Conservation (phyloP, 345 rosid species). For the Eucalyptus caleyi region DNA sequence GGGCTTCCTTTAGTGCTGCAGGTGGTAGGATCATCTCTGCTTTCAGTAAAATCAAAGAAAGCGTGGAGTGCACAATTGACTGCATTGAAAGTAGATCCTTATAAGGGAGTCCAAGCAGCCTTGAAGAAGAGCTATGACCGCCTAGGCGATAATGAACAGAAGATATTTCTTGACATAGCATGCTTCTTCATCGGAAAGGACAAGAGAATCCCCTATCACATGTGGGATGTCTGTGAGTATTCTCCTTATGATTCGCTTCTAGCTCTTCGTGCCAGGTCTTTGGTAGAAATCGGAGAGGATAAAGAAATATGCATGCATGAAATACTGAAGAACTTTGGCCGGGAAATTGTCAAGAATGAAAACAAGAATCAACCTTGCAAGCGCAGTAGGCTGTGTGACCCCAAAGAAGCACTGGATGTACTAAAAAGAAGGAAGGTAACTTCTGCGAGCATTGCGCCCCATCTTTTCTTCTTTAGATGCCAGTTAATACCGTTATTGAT, state of each 20-base stretch:
- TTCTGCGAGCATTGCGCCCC: too few species aligned
- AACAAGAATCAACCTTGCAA: not conserved
- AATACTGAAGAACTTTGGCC: not conserved
- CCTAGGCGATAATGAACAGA: too few species aligned
- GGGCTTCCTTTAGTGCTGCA: not conserved
- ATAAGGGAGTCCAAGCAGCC: not conserved
- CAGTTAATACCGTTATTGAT: not conserved
- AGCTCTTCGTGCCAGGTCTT: not conserved
- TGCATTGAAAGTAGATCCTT: not conserved
- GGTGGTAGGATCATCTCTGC: not conserved
- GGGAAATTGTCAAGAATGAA: not conserved
- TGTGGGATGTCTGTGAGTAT: not conserved
- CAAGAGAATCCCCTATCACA: not conserved
- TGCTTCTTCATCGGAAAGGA: not conserved
- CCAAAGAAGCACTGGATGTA: not conserved
- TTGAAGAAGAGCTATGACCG: not conserved
- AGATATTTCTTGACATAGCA: not conserved
- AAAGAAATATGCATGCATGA: not conserved
- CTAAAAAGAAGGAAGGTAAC: too few species aligned
- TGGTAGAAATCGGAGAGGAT: not conserved
- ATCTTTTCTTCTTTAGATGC: not conserved
- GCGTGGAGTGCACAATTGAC: not conserved
- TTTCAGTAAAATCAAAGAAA: too few species aligned
- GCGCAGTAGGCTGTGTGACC: not conserved
- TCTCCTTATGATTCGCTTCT: fast-evolving